Conservation (phyloP, 1,139 yeast genomes). For the Magnusiomyces suaveolens region DNA sequence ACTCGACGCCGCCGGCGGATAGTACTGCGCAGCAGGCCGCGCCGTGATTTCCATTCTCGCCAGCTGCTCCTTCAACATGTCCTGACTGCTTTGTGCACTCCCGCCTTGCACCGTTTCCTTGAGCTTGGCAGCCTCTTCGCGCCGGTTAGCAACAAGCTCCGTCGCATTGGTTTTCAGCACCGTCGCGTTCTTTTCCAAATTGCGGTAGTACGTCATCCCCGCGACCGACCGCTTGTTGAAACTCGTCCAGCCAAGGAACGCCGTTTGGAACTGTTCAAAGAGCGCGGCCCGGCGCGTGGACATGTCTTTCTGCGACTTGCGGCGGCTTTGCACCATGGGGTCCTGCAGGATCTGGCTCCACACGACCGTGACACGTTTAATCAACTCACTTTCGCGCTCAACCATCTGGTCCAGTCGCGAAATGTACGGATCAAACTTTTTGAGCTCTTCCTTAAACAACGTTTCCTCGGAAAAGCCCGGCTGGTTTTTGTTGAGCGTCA, state of each 20-base stretch:
- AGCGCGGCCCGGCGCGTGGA: conserved; percentile 35
- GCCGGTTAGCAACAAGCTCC: conserved; percentile 32
- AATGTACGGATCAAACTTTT: conserved; percentile 64
- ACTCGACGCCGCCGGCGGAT: background rate
- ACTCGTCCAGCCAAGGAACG: conserved; percentile 46
- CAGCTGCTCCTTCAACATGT: conserved; percentile 22
- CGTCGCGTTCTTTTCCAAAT: conserved; percentile 41
- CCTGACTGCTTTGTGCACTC: conserved; percentile 18
- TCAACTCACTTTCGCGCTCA: conserved; percentile 49
- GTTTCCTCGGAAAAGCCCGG: conserved; percentile 43
- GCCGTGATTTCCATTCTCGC: no score
- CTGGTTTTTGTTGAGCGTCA: conserved; percentile 57
- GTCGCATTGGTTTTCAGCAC: conserved; percentile 34
- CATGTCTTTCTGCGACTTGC: conserved; percentile 33
- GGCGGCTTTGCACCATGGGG: conserved; percentile 32
- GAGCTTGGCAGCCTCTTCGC: conserved; percentile 28
- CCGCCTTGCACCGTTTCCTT: conserved; percentile 14
- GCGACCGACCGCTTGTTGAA: conserved; percentile 50
- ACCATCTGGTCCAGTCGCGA: conserved; percentile 60
- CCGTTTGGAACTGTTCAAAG: conserved; percentile 41
- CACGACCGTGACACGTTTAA: conserved; percentile 46
- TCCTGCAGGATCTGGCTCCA: conserved; percentile 50
- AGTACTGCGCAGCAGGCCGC: conserved; percentile 15
- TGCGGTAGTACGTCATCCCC: conserved; percentile 56
- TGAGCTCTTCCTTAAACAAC: conserved; percentile 64